Evolutionary conservation across 805 yeast species (phyloP).

Genomic region (Sugiyamaella boreocaroliniensis): DNA sequence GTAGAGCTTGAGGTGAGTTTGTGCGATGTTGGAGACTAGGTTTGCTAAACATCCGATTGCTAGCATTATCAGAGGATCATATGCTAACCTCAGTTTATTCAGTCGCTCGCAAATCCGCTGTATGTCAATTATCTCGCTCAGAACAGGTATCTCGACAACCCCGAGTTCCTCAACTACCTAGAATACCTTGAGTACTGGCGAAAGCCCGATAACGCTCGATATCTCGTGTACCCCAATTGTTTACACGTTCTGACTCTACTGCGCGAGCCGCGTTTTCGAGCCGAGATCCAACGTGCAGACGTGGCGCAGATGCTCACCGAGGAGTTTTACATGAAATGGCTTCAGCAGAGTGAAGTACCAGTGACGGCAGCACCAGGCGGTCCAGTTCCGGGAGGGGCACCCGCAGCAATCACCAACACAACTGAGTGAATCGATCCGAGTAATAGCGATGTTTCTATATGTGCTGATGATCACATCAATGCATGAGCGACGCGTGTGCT

Average conservation of each 20-base stretch:
- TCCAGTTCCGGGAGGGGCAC: background rate
- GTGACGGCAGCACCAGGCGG: background rate
- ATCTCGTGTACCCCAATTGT: conserved; percentile 78
- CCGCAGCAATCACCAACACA: background rate
- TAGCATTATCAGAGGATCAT: background rate
- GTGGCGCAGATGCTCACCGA: conserved; percentile 38
- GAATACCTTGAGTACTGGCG: conserved; percentile 85
- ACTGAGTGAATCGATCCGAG: background rate
- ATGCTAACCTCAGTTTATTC: conserved; percentile 55
- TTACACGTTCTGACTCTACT: conserved; percentile 67
- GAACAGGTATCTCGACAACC: conserved; percentile 65
- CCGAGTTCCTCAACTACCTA: conserved; percentile 65
- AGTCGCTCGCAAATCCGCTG: conserved; percentile 82
- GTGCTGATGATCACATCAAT: too few relatives aligned
- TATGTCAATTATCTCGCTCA: conserved; percentile 84
- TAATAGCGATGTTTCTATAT: too few relatives aligned
- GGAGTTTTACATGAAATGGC: conserved; percentile 37
- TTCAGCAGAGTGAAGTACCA: conserved; percentile 2
- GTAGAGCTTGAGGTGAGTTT: conserved; percentile 65
- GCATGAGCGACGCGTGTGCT: too few relatives aligned
- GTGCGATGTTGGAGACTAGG: background rate
- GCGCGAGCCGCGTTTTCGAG: conserved; percentile 34
- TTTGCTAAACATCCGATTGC: background rate
- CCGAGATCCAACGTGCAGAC: conserved; percentile 35
- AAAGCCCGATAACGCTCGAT: conserved; percentile 59